Percentiles rank a stretch among this genome's conserved stretches.
Conservation (phyloP, 116 monocot species). For the Phalaenopsis hybrid region DNA sequence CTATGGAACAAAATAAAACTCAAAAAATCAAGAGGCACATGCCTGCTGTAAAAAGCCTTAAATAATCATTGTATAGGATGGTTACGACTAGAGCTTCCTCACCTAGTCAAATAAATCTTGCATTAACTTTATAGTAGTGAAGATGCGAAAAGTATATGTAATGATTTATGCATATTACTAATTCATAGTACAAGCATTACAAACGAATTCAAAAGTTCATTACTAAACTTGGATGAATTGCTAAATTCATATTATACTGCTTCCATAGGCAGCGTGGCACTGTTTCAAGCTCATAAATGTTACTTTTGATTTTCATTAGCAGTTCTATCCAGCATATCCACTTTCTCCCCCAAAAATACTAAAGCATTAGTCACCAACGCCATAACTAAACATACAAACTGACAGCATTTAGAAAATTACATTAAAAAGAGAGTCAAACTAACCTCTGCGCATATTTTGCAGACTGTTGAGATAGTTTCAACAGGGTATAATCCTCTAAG, state of each 20-base stretch:
- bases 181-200: neutral
- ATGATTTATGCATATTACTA: neutral
- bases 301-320: no score
- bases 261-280: neutral
- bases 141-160: neutral
- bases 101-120: neutral
- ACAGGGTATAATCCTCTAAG: conserved; percentile 94
- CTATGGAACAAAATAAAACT: neutral
- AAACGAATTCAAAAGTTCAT: neutral
- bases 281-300: no score
- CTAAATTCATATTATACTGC: neutral
- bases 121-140: neutral
- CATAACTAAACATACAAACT: no score
- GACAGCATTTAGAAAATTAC: neutral
- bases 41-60: neutral
- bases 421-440: neutral
- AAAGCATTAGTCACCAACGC: no score
- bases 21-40: neutral
- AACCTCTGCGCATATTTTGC: conserved; percentile 97
- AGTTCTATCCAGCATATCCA: no score
- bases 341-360: no score
- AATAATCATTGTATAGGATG: neutral
- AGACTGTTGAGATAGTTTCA: conserved; percentile 94
- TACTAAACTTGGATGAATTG: neutral
- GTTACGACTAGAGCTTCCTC: neutral